phyloP scores from a whole-genome alignment of 2,329 filamentous ascomycete species.

The Penicillium paneum region DNA sequence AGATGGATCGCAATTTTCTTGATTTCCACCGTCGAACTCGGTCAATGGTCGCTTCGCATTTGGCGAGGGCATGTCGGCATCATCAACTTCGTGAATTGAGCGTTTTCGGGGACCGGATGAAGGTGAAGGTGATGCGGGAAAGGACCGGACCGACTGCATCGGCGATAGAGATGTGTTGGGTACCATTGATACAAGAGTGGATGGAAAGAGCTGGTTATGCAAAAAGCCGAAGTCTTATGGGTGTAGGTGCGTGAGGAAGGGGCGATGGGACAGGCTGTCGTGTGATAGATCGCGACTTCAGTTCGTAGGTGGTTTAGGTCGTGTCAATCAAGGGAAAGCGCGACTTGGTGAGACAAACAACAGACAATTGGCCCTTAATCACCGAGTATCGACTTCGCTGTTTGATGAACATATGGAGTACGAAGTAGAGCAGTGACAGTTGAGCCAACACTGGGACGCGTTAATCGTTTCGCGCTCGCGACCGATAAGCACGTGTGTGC shows the following conservation, averaged over 20 bases:
- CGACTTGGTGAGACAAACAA: not conserved
- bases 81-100: constrained; percentile 30
- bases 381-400: not conserved
- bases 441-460: constrained; percentile 18
- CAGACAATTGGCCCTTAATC: not conserved
- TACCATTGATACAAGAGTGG: constrained; percentile 20
- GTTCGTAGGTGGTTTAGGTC: not conserved
- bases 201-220: not conserved
- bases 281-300: constrained; percentile 8
- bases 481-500: constrained; percentile 22
- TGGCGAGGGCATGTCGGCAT: constrained; percentile 9
- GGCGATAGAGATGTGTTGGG: constrained; percentile 21
- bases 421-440: constrained; percentile 5
- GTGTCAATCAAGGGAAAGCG: not conserved
- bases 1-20: constrained; percentile 24
- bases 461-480: constrained; percentile 24
- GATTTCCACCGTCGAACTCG: constrained; percentile 15
- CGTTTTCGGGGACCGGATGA: constrained; percentile 26
- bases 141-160: constrained; percentile 13
- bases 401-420: not conserved
- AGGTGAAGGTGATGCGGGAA: constrained; percentile 19
- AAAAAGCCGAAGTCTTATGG: not conserved
- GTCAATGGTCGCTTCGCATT: constrained; percentile 13
- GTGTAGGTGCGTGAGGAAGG: not conserved
- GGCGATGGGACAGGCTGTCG: not conserved